A percentile compares a stretch with the other conserved stretches of the same genome.
Conservation (phyloP, 805 yeast species). For the Wickerhamiella spandovensis region DNA sequence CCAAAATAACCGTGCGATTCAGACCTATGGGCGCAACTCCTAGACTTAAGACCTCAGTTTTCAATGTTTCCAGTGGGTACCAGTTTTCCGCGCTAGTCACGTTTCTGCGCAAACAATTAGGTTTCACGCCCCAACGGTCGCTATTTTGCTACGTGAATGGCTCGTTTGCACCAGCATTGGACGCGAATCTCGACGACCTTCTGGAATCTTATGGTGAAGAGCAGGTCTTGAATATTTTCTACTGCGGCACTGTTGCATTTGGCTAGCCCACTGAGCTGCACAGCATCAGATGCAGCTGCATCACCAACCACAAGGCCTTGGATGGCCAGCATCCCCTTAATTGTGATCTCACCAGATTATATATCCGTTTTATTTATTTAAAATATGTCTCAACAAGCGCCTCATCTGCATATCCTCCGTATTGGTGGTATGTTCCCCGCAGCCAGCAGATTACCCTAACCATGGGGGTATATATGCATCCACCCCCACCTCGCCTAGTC, state of each 20-base stretch:
- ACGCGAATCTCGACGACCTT: conserved; percentile 24
- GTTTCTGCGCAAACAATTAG: conserved; percentile 31
- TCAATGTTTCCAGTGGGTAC: conserved; percentile 33
- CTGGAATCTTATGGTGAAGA: conserved; percentile 19
- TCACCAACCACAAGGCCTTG: too few species aligned
- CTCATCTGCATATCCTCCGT: too few species aligned
- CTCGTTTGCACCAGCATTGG: conserved; percentile 30
- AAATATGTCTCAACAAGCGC: too few species aligned
- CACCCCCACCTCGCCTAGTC: neutral
- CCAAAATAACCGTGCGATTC: conserved; percentile 30
- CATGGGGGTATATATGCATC: neutral
- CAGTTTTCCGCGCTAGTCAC: conserved; percentile 33
- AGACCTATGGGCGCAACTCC: conserved; percentile 44
- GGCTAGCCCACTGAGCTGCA: conserved; percentile 18
- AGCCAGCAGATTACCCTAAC: neutral
- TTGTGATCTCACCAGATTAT: too few species aligned
- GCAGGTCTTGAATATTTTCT: conserved; percentile 21
- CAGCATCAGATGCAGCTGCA: too few species aligned
- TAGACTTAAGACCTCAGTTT: conserved; percentile 32
- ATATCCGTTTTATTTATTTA: too few species aligned
- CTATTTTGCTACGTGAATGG: conserved; percentile 30
- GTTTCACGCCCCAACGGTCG: conserved; percentile 18
- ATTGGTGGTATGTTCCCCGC: neutral
- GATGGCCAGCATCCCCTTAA: too few species aligned
- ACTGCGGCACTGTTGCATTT: conserved; percentile 26